These are phyloP conservation scores for Scortechinia acanthostroma DNA, from an alignment of 2,329 filamentous ascomycete species.

Conservation along the genomic window DNA sequence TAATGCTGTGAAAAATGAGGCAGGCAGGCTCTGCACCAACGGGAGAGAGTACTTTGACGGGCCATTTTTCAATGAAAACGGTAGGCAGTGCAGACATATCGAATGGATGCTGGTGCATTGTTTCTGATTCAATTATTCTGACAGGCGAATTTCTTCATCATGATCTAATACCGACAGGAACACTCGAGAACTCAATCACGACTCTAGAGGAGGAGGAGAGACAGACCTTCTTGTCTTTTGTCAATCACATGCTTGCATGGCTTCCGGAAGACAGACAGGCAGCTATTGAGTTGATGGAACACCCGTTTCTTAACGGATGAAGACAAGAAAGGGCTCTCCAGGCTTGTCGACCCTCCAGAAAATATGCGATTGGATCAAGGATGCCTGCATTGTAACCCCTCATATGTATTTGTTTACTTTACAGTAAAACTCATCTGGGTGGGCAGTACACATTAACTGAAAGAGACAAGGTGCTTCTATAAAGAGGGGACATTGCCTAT, in stretches of 20 bases:
- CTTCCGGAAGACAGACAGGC: neutral
- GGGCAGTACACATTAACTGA: too few relatives aligned
- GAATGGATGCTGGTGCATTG: too few relatives aligned
- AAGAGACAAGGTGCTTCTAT: too few relatives aligned
- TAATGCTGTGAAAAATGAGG: slow-evolving; percentile 2
- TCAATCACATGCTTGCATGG: neutral
- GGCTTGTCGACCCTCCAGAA: too few relatives aligned
- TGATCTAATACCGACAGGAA: neutral
- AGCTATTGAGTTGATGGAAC: neutral
- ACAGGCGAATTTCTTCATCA: neutral
- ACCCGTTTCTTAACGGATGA: neutral
- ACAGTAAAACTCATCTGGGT: too few relatives aligned
- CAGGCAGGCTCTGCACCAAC: slow-evolving; percentile 4
- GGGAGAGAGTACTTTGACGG: slow-evolving; percentile 3
- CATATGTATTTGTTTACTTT: too few relatives aligned
- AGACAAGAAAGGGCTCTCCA: too few relatives aligned
- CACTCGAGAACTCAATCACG: neutral
- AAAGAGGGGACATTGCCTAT: too few relatives aligned
- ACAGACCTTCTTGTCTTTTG: neutral
- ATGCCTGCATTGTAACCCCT: too few relatives aligned
- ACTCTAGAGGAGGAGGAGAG: neutral
- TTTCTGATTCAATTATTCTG: neutral
- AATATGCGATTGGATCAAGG: too few relatives aligned
- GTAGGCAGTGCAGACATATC: neutral
- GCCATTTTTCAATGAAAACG: slow-evolving; percentile 5